phyloP scores from a whole-genome alignment of 768 basidiomycete species.

The Asterophora parasitica region DNA sequence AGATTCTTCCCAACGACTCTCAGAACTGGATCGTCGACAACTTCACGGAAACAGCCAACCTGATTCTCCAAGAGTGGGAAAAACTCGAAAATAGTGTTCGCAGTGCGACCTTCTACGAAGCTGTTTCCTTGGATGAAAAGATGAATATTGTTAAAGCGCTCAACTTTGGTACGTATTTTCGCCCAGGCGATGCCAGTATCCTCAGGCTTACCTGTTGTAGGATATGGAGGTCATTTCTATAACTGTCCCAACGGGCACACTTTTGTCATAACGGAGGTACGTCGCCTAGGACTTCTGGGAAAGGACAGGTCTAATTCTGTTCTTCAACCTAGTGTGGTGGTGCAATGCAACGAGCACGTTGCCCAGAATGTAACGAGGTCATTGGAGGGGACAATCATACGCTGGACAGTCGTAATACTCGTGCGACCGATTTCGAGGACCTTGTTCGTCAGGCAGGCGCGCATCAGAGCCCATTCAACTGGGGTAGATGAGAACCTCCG shows the following conservation, averaged over 20 bases:
- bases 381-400: constrained; percentile 48
- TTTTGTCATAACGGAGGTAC: constrained; percentile 54
- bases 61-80: constrained; percentile 44
- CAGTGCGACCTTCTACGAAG: constrained; percentile 42
- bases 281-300: constrained; percentile 1
- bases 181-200: neutral
- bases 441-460: constrained; percentile 25
- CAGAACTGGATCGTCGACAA: constrained; percentile 39
- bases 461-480: constrained; percentile 3
- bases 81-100: constrained; percentile 35
- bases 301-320: neutral
- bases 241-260: constrained; percentile 57
- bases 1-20: constrained; percentile 21
- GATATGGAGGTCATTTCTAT: constrained; percentile 41
- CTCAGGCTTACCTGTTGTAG: constrained; percentile 16
- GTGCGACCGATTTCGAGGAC: constrained; percentile 41
- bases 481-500: constrained; percentile 8
- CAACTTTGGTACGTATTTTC: constrained; percentile 37
- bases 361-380: constrained; percentile 52
- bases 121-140: constrained; percentile 50
- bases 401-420: constrained; percentile 39
- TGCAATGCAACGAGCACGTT: constrained; percentile 40
- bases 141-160: constrained; percentile 45
- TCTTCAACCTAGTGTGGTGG: constrained; percentile 48
- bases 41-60: constrained; percentile 31